These are phyloP conservation scores for Panicum virgatum DNA, from an alignment of 202 grass and related monocot species.

Conservation along the genomic window DNA sequence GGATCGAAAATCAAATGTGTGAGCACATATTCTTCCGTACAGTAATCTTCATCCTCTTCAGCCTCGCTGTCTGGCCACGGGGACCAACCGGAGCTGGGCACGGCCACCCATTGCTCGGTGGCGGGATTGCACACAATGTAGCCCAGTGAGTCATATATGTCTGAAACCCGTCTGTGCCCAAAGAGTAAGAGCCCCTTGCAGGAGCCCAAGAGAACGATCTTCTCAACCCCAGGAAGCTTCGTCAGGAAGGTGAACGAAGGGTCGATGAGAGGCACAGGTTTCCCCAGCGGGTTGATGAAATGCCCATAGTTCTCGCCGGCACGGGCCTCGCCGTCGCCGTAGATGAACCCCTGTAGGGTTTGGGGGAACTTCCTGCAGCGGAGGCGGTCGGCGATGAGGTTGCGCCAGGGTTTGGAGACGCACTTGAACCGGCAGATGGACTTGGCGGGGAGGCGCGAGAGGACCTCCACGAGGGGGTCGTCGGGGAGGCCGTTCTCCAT, in stretches of 20 bases:
- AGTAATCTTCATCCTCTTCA: background rate
- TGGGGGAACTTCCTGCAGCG: background rate
- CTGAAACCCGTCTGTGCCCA: too few relatives aligned
- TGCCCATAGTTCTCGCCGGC: background rate
- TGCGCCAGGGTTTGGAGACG: constrained; percentile 1
- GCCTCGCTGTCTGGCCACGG: background rate
- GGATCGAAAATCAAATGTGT: background rate
- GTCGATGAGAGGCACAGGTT: background rate
- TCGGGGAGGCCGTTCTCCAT: background rate
- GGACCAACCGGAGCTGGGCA: background rate
- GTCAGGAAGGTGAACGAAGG: background rate
- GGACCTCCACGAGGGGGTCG: background rate
- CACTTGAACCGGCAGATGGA: background rate
- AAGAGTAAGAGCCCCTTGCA: background rate
- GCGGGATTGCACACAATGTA: background rate
- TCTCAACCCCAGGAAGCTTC: background rate
- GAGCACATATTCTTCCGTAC: background rate
- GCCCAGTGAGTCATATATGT: too few relatives aligned
- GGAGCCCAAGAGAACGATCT: background rate
- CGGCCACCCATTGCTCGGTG: background rate
- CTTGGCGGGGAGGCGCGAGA: constrained; percentile 7
- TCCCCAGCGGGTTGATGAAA: background rate
- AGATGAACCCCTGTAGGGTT: background rate
- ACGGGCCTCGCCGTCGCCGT: background rate
- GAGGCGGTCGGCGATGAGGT: background rate